Base-by-base conservation (phyloP, 768 basidiomycete genomes). In the Russula dissimulans region DNA sequence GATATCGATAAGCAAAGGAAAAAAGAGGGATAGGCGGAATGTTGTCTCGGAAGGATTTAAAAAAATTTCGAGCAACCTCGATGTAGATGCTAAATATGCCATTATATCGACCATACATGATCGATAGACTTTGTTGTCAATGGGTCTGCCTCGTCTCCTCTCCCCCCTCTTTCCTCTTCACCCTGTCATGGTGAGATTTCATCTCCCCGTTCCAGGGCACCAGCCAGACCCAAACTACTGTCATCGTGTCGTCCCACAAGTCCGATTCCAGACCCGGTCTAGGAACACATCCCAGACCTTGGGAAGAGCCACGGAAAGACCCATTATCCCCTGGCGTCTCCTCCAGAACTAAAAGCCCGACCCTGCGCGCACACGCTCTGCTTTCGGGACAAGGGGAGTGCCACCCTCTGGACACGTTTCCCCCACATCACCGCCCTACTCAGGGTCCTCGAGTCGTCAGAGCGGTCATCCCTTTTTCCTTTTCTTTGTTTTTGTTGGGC, bases 1-100 rank as follows among this genome's bases (percentile, higher is more conserved):
- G 60, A 61, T 61, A 61, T 50, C 60, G 60, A 61, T 61, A 61
- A 61, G 60, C 43, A 60, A 45, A 52, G n/a, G 31, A 11, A 42
- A 10, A 9, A 7, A 15, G 39, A 41, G 5, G 41, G 39, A 34
- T 47, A 14, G 42, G 32, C 32, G 7, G 36, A 4, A 45, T 15
- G 26, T 36, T 4, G 42, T 43, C 17, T 50, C 47, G 46, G 48
- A 46, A 50, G 42, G 34, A 36, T 26, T 22, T 18, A 51, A 58
- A 51, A 58, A 29, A 58, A 32, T 12, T 1, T 26, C 22, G 43
- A 44, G 15, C 3, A 29, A 34, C 41, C 32, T 44, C 18, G 39
- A 1, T 57, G 39, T 43, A 12, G 42, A n/a, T 44, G 43, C 59
- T 60, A 60, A 39, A 50, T 45, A 51, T 5, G 39, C 54, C 54